These are phyloP conservation scores for Trichosporon coremiiforme DNA, from an alignment of 1,284 basidiomycete genomes.

Conservation along the genomic window DNA sequence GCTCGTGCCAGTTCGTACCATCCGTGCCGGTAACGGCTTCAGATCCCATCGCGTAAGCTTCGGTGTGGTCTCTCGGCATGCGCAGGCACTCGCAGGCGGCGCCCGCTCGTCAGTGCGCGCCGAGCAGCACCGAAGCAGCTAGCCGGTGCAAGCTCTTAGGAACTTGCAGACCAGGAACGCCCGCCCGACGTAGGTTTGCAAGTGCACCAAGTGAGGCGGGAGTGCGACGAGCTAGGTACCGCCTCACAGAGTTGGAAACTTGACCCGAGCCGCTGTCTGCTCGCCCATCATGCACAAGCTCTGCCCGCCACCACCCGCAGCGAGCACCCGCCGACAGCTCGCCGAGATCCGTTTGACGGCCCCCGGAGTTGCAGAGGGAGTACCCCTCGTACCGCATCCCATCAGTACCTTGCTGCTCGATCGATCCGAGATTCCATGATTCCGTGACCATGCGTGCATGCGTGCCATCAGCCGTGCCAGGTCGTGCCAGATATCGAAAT, in stretches of 20 bases:
- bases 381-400: neutral
- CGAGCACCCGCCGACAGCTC: too few species aligned
- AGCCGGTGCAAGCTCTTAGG: too few species aligned
- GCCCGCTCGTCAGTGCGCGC: neutral
- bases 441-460: neutral
- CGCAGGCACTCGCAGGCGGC: conserved; percentile 1
- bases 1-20: neutral
- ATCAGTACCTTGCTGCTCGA: neutral
- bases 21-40: neutral
- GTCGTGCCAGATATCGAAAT: too few species aligned
- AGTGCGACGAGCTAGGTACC: conserved; percentile 7
- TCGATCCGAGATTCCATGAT: neutral
- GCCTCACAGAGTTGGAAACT: conserved; percentile 11
- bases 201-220: neutral
- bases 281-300: neutral
- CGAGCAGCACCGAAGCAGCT: neutral
- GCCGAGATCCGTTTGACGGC: too few species aligned
- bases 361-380: neutral
- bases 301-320: conserved; percentile 3
- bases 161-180: conserved; percentile 5
- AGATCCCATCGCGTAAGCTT: neutral
- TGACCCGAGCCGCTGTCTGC: neutral
- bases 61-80: conserved; percentile 6
- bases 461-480: neutral
- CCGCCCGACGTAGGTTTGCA: neutral